Percentiles rank a stretch among this genome's conserved stretches.
phyloP scores from a whole-genome alignment of 345 rosid species.

The Hypericum androsaemum region DNA sequence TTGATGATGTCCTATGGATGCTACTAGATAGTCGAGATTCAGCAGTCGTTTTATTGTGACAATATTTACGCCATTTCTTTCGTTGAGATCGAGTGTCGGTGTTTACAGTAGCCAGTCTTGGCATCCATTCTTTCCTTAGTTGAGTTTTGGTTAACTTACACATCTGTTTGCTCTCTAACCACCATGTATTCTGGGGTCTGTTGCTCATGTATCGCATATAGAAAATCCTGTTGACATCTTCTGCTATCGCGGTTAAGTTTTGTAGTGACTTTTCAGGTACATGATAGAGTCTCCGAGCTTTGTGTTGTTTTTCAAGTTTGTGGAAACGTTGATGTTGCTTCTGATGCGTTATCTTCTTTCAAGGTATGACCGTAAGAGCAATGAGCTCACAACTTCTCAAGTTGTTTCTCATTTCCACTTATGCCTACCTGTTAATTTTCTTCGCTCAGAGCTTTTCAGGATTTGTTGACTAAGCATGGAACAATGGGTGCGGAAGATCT shows the following conservation, averaged over 20 bases:
- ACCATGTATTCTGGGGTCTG: too few species aligned
- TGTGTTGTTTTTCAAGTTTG: slow-evolving; percentile 87
- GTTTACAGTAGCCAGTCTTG: too few species aligned
- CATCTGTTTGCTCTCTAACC: too few species aligned
- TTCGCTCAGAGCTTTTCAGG: slow-evolving; percentile 37
- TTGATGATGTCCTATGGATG: too few species aligned
- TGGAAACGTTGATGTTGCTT: slow-evolving; percentile 92
- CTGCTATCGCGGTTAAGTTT: slow-evolving; percentile 25
- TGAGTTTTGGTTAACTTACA: too few species aligned
- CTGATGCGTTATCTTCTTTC: slow-evolving; percentile 96
- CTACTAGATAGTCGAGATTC: too few species aligned
- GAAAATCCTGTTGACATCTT: too few species aligned
- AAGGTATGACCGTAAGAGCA: slow-evolving; percentile 38
- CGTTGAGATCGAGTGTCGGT: too few species aligned
- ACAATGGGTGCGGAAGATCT: slow-evolving; percentile 65
- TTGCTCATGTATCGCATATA: too few species aligned
- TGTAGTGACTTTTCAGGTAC: slow-evolving; percentile 72
- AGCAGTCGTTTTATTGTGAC: too few species aligned
- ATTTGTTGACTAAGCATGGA: slow-evolving; percentile 80
- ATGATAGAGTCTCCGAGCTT: slow-evolving; percentile 89
- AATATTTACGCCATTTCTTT: too few species aligned
- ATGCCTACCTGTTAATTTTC: slow-evolving; percentile 5
- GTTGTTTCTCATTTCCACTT: not conserved
- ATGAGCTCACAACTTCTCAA: slow-evolving; percentile 10
- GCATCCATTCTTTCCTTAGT: too few species aligned